Evolutionary conservation across 2,329 filamentous ascomycete genomes (phyloP).

Genomic region (Cordyceps pruinosa): DNA sequence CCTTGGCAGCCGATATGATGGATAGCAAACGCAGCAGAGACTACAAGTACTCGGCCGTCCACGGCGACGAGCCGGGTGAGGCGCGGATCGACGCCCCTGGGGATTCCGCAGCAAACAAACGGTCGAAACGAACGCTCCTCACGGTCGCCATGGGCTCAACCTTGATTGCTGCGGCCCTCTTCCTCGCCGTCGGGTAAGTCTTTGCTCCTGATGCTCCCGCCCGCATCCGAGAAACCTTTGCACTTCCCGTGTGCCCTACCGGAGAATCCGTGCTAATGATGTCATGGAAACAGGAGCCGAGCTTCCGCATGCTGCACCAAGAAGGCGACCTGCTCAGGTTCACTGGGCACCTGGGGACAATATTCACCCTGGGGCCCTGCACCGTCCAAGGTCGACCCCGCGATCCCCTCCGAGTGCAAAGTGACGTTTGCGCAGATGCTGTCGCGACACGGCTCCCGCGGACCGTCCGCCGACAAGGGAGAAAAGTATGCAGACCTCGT

Average conservation of each 20-base stretch:
- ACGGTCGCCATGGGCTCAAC: conserved; percentile 5
- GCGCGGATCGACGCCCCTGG: neutral
- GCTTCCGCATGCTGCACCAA: conserved; percentile 2
- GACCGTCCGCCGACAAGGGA: conserved; percentile 67
- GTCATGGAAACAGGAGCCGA: neutral
- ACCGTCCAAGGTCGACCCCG: conserved; percentile 54
- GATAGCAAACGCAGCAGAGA: neutral
- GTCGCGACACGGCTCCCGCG: conserved; percentile 77
- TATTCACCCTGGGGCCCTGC: conserved; percentile 82
- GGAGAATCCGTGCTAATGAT: neutral
- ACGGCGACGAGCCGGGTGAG: conserved; percentile 1
- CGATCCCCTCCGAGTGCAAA: conserved; percentile 59
- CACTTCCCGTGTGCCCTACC: neutral
- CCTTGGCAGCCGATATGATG: neutral
- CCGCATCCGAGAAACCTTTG: neutral
- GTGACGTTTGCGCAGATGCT: conserved; percentile 76
- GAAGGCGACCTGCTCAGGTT: conserved; percentile 18
- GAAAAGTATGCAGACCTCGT: conserved; percentile 57
- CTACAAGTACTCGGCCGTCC: conserved; percentile 9
- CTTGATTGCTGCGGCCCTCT: conserved; percentile 2
- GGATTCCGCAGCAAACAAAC: neutral
- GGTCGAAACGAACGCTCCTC: neutral
- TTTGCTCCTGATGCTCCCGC: neutral
- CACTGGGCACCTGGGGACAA: conserved; percentile 73
- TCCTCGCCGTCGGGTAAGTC: conserved; percentile 1